Evolutionary conservation across 306 rosid genomes (phyloP), one percentile per base, ranked within the genome.

Genomic region (Vachellia collinsii): DNA sequence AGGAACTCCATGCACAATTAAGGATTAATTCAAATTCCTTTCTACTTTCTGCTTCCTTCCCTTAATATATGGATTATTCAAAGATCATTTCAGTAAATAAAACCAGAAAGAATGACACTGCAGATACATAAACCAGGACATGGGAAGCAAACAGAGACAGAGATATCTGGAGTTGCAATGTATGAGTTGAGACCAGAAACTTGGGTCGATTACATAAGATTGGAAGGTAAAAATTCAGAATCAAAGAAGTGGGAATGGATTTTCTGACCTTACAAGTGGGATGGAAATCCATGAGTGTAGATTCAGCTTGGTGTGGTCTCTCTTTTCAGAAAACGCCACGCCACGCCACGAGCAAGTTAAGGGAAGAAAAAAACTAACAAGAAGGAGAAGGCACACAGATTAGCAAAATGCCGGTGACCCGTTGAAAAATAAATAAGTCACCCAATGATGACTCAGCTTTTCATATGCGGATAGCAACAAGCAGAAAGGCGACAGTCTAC

Each of bases 181-280:
- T 14, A 20, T 61, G 68, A 68, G 61, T 67, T 65, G 10, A 10
- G 11, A 65, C 19, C 6, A 42, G 56, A 65, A 80, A 65, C 48
- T 58, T 23, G 9, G 8, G 19, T 50, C 1, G 77, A 29, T 36
- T 56, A 39, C 66, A 79, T 37, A 6, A 37, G 80, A 19, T 56
- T 42, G 46, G 38, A 64, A 7, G 48, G 69, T 58, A 76, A 47
- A 7, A 63, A 39, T 4, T n/a, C 11, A 59, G 39, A 75, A 77
- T 19, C 65, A 41, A n/a, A n/a, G 67, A 46, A 41, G 65, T 53
- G 48, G 41, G 48, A 81, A 77, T 56, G 68, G 69, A 50, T 46
- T 22, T 75, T 77, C 83, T 80, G 65, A 92, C 97, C 97, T 91
- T 91, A 89, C 72, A 72, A 72, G 79, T 79, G 85, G 85, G 75